These are phyloP conservation scores for Amylostereum areolatum DNA, from an alignment of 1,284 basidiomycete genomes.

Conservation along the genomic window DNA sequence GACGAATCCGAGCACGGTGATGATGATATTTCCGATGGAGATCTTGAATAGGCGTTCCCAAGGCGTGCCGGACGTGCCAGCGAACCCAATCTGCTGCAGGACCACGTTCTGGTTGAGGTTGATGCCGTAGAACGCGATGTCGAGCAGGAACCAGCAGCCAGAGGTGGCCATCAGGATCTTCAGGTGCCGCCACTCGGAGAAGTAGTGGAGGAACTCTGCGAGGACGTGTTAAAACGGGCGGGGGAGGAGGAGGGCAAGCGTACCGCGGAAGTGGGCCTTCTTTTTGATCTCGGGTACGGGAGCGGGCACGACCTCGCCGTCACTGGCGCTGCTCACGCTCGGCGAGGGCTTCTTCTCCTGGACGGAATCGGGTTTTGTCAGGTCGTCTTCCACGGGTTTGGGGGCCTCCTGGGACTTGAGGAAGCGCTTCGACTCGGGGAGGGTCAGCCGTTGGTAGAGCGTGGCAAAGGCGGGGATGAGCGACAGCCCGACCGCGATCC, in stretches of 20 bases:
- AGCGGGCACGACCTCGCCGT: not conserved
- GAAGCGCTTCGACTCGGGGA: constrained; percentile 64
- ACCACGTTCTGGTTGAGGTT: constrained; percentile 77
- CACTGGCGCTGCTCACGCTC: not conserved
- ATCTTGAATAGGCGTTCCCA: constrained; percentile 64
- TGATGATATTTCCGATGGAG: constrained; percentile 62
- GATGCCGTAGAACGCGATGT: constrained; percentile 57
- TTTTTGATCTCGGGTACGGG: constrained; percentile 13
- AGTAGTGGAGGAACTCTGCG: constrained; percentile 43
- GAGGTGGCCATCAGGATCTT: constrained; percentile 49
- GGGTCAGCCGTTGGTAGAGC: constrained; percentile 69
- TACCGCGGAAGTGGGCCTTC: constrained; percentile 35
- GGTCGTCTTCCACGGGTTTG: constrained; percentile 24
- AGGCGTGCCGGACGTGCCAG: constrained; percentile 45
- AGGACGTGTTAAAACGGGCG: not conserved
- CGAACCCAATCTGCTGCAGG: constrained; percentile 61
- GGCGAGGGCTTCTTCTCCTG: constrained; percentile 6
- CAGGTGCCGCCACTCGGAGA: constrained; percentile 51
- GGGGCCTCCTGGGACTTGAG: constrained; percentile 32
- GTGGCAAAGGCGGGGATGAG: constrained; percentile 54
- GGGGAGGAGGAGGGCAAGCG: not conserved
- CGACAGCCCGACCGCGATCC: constrained; percentile 44
- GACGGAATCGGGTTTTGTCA: constrained; percentile 18
- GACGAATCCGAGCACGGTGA: constrained; percentile 68
- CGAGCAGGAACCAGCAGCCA: constrained; percentile 33